Base-by-base conservation (phyloP, 805 yeast genomes). In the Huiozyma naganishii region DNA sequence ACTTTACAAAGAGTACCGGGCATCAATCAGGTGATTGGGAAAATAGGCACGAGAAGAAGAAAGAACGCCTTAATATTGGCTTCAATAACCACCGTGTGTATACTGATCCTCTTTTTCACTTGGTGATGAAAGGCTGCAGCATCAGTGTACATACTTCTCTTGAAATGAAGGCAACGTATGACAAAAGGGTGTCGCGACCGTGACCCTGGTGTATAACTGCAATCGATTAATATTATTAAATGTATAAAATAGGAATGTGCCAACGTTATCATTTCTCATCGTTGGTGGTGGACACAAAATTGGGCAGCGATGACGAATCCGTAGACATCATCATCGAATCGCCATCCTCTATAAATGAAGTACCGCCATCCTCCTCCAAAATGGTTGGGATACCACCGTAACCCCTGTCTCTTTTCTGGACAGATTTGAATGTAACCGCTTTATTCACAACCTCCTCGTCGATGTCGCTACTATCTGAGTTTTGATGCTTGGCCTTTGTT, bases 51-150 rank as follows among this genome's bases (percentile, higher is more conserved):
- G 3, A 73, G 97, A 55, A 81, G 89, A 62, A 84, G 80, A 67
- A 77, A 96, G 45, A 95, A 92, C 61, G 80, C 94, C 23, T 59
- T 90, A 29, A 82, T 90, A n/a, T 64, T 90, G 57, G 90, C 95
- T 1, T 52, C 72, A 4, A 72, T 92, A 41, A 80, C 89, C 29
- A 72, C 86, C 2, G 45, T 74, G 29, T 85, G 97, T 66, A 77
- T 89, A 28, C 55, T 90, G 38, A 60, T 85, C 9, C 61, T 89
- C 42, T 79, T 79, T 53, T 77, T 79, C 43, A 62, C 77, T 7
- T 60, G 72, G 52, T 71, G 51, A 48, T 17, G 23, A 17, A 17
- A 17, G 23, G 11, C 23, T 17, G 23, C 23, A 4, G 23, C 23
- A 17, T 17, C 23, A 17, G 4, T 17, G 23, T 17, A 17, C 4